Base-by-base conservation (phyloP, 805 yeast species). In the Wickerhamiella domercqiae region DNA sequence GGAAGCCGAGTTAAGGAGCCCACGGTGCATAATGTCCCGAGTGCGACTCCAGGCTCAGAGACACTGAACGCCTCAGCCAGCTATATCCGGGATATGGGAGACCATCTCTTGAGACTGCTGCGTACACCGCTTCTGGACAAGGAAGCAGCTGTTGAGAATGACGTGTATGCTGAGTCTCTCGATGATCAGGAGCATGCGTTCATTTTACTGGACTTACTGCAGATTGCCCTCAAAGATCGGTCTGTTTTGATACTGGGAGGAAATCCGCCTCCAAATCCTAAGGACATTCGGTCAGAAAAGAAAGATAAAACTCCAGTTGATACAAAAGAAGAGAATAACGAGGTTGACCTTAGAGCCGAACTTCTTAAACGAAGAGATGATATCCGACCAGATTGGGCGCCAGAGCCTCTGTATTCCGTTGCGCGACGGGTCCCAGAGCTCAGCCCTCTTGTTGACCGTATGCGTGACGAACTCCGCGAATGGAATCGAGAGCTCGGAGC, bases 121-220 rank as follows among this genome's bases (percentile, higher is more conserved):
- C 29, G 20, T 14, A 29, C 36, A n/a, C 46, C 49, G 1, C 32
- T 48, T 7, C 34, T 48, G 41, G 50, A 45, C 7, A 46, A 34
- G 32, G n/a, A 16, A 20, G 28, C 28, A 13, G n/a, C 30, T 9
- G 35, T 14, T 17, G 35, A 18, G 9, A 28, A 21, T 4, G 78
- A 73, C 35, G 96, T 84, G 49, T 90, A 86, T 55, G 75, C 71
- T 9, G 68, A 67, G 3, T 75, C 93, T 0, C 61, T 87, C 35
- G 71, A 72, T 30, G 75, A 70, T 34, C 97, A 87, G 54, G 93
- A 78, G 40, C 64, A 68, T 40, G 77, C 77, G 0, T 56, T 46
- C 30, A 44, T 46, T 3, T 53, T 53, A 24, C 40, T 57, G 5
- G 64, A 58, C 30, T 52, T 55, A 6, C 36, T 62, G 3, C 55